Base-by-base conservation (phyloP, 169 alveolate genomes). In the Cryptosporidium bovis region DNA sequence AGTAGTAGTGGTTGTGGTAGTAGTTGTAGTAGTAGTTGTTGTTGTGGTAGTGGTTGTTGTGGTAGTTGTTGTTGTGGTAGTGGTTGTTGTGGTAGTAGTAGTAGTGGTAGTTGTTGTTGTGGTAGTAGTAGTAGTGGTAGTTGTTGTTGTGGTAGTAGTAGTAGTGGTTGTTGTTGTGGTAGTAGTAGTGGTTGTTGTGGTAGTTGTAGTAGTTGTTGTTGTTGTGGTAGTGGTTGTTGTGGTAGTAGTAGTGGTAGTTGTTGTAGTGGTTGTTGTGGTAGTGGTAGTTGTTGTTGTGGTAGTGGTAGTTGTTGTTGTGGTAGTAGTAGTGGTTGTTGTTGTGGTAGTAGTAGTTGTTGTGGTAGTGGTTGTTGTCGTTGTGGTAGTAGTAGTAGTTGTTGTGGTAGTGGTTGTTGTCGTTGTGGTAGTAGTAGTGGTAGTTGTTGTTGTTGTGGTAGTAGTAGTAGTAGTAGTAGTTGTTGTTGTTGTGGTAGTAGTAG, bases 21-120 rank as follows among this genome's bases (percentile, higher is more conserved):
- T 68, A 0, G 83, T 68, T 8, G 87, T 77, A 5, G 71, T 77
- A 2, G 85, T 77, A 0, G 87, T 77, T 3, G 84, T 33, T 4
- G 50, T 8, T 2, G 44, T 20, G 3, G 33, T 77, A 27, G 87
- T 58, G 2, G 55, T 77, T 2, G 31, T 77, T 18, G 68, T 31
- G 0, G 68, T 69, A 33, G 83, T 51, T 40, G 83, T 60, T 15
- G 83, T 60, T 4, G 60, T 34, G 33, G 83, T 69, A 8, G 68
- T 31, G 2, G 68, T 69, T 0, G 60, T 53, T 6, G 83, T 66
- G 0, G 68, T 29, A 16, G 83, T 53, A 0, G 83, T 51, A 0
- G 67, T 51, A 0, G 83, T 68, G 0, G 67, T 51, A 1, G 67
- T 51, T 0, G 83, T 68, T 2, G 67, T 51, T 1, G 67, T 51